These are phyloP conservation scores for Pleurotus platypus DNA, from an alignment of 768 basidiomycete species.

Conservation along the genomic window DNA sequence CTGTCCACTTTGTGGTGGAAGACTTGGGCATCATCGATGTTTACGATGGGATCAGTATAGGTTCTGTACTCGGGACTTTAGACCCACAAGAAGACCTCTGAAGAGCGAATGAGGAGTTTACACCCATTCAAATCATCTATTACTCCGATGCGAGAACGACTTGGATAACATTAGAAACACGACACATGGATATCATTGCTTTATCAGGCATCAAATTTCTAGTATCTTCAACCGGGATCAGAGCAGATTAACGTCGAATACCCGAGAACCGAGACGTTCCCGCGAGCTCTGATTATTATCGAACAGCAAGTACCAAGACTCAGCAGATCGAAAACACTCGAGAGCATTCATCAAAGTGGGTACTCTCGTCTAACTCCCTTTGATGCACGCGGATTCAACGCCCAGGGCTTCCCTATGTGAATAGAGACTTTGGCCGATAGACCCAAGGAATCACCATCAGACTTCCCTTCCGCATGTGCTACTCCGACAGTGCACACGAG, in stretches of 20 bases:
- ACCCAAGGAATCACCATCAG: conserved; percentile 2
- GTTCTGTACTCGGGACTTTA: conserved; percentile 1
- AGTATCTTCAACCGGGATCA: neutral
- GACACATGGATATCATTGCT: neutral
- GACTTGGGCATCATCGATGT: no score
- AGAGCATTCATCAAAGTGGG: neutral
- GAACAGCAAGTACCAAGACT: neutral
- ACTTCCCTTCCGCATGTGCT: conserved; percentile 6
- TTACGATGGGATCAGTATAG: no score
- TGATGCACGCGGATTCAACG: conserved; percentile 2
- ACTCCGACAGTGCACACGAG: conserved; percentile 1
- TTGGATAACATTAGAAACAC: neutral
- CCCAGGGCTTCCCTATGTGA: neutral
- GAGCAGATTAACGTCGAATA: neutral
- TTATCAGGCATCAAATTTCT: neutral
- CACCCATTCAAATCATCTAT: neutral
- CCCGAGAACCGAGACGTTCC: no score
- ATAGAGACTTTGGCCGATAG: neutral
- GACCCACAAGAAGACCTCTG: conserved; percentile 1
- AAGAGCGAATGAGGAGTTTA: neutral
- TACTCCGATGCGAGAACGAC: conserved; percentile 1
- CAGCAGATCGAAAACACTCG: neutral
- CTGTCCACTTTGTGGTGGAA: no score
- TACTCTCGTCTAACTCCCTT: neutral
- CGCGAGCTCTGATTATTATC: no score